These are phyloP conservation scores for Trichoderma pleuroti DNA, from an alignment of 2,329 filamentous ascomycete species.

Conservation along the genomic window DNA sequence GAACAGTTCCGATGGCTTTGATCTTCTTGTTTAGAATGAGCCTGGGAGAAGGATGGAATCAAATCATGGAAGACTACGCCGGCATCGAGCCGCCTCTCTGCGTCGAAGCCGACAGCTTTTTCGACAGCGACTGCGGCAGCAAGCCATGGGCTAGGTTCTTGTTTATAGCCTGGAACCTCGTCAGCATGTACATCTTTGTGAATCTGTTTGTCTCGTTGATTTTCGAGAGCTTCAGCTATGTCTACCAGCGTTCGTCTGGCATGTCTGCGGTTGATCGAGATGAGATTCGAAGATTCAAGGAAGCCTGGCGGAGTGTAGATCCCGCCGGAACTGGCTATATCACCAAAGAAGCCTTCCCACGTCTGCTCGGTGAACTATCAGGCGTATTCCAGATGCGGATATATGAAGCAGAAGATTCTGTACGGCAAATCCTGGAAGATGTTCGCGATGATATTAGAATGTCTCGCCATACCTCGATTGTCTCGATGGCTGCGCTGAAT, in stretches of 20 bases:
- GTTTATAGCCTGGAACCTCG: slow-evolving; percentile 96
- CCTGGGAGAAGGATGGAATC: slow-evolving; percentile 93
- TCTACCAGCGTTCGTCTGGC: slow-evolving; percentile 95
- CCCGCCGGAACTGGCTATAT: slow-evolving; percentile 90
- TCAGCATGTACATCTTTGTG: slow-evolving; percentile 99
- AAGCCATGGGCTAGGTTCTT: slow-evolving; percentile 80
- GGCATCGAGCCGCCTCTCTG: slow-evolving; percentile 76
- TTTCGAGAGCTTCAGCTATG: slow-evolving; percentile 98
- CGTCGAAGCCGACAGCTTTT: slow-evolving; percentile 68
- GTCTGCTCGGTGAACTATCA: slow-evolving; percentile 84
- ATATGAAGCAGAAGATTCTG: slow-evolving; percentile 85
- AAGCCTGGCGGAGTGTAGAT: slow-evolving; percentile 95
- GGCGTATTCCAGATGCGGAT: slow-evolving; percentile 97
- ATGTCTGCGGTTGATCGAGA: slow-evolving; percentile 85
- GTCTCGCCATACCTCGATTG: slow-evolving; percentile 53
- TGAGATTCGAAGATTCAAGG: slow-evolving; percentile 94
- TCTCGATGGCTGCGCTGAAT: slow-evolving; percentile 45
- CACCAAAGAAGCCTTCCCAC: slow-evolving; percentile 81
- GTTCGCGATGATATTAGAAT: slow-evolving; percentile 59
- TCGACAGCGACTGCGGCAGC: slow-evolving; percentile 89
- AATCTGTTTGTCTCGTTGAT: slow-evolving; percentile 98
- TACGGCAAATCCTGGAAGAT: slow-evolving; percentile 82
- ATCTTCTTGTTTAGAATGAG: slow-evolving; percentile 92
- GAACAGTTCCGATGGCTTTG: slow-evolving; percentile 87
- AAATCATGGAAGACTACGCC: slow-evolving; percentile 94